These are phyloP conservation scores for Lophium mytilinum DNA, from an alignment of 495 filamentous ascomycete genomes.

Conservation along the genomic window DNA sequence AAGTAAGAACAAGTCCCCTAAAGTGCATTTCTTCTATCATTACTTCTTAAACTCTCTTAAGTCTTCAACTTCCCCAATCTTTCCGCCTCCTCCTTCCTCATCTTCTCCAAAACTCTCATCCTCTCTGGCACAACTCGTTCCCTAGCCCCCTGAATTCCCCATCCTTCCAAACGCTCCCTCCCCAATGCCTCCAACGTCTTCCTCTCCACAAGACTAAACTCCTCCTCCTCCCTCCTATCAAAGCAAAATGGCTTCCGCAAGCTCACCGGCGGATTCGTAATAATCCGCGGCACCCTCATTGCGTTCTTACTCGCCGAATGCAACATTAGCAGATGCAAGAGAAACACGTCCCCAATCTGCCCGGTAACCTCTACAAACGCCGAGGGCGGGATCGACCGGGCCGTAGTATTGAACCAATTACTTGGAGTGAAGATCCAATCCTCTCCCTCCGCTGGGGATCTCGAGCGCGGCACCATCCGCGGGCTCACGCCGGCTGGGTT, in stretches of 20 bases:
- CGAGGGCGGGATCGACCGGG: conserved; percentile 35
- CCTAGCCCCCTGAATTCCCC: conserved; percentile 51
- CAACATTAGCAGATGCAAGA: conserved; percentile 68
- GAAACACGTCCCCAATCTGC: conserved; percentile 55
- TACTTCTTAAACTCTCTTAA: too few relatives aligned
- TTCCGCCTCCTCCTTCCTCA: conserved; percentile 38
- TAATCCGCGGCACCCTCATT: conserved; percentile 51
- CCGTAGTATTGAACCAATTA: conserved; percentile 48
- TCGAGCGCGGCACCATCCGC: conserved; percentile 50
- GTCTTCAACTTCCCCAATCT: conserved; percentile 23
- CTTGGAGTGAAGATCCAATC: too few relatives aligned
- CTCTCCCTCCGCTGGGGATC: too few relatives aligned
- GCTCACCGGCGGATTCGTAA: conserved; percentile 63
- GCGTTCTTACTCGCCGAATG: conserved; percentile 57
- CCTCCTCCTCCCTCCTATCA: conserved; percentile 45
- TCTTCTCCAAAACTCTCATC: conserved; percentile 41
- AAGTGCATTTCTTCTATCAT: too few relatives aligned
- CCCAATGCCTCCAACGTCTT: conserved; percentile 57
- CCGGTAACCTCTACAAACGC: conserved; percentile 62
- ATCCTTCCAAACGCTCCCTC: conserved; percentile 48
- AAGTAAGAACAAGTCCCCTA: too few relatives aligned
- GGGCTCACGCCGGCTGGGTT: conserved; percentile 64
- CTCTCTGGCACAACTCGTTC: conserved; percentile 43
- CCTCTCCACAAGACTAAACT: conserved; percentile 61
- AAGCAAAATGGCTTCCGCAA: conserved; percentile 55